Evolutionary conservation across 2,329 filamentous ascomycete genomes (phyloP), one percentile per base, ranked within the genome.

Genomic region (Chlorencoelia australis): DNA sequence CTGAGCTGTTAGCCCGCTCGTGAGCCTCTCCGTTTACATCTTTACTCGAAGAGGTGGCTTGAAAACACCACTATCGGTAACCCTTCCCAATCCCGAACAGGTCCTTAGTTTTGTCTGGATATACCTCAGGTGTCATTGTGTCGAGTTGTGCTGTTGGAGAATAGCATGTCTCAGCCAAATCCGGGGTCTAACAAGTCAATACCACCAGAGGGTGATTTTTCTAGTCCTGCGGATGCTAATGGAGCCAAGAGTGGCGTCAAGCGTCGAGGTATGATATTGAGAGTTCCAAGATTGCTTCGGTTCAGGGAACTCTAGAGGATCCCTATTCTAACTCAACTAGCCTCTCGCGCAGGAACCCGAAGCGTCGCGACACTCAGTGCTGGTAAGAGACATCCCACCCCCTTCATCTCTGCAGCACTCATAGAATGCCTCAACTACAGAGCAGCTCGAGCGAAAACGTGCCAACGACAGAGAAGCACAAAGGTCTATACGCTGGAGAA

Each of bases 391-490:
- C 9, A 38, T 17, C n/a, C 17, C 30, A 20, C 24, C 22, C 19
- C 17, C 4, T 7, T 26, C 15, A 7, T 30, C 11, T 4, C 13
- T 15, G 6, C 10, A 8, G 26, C 18, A 19, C 19, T 27, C 5
- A 5, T 14, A n/a, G 11, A 21, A 8, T 24, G 10, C 24, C 7
- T n/a, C 30, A 55, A 93, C 84, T 14, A 82, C 84, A 10, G 82
- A 85, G 45, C 87, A 94, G 61, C 73, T 94, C 40, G 83, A 82
- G 21, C 80, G 87, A 57, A 94, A 94, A 66, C 73, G 87, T 46
- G 84, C 85, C 55, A 94, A 94, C 64, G 87, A 94, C 58, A 75
- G 87, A 43, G 85, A 94, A 60, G 87, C 87, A 27, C 87, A 94
- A 62, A 74, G 87, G 33, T 84, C 83, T 27, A 94, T 41, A 5